Conservation (phyloP, 2,329 filamentous ascomycete genomes). For the Alternaria sp. region DNA sequence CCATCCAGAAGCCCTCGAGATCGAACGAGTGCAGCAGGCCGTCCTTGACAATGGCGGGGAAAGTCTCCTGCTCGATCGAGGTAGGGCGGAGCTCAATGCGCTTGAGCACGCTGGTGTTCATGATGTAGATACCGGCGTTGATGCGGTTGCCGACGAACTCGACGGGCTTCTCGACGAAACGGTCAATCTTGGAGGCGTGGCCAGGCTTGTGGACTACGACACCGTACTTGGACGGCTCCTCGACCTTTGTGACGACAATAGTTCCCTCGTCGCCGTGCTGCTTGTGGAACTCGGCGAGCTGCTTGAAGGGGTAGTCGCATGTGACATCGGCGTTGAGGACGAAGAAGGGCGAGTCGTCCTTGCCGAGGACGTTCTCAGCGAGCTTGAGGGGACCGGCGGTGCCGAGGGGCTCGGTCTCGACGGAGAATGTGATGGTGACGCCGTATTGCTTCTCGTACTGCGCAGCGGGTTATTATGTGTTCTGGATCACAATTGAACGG, state of each 20-base stretch:
- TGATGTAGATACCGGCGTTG: conserved; percentile 97
- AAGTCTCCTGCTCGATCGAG: conserved; percentile 98
- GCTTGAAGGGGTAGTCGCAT: conserved; percentile 95
- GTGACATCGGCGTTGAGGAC: conserved; percentile 98
- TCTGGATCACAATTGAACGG: not conserved
- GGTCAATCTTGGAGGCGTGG: conserved; percentile 91
- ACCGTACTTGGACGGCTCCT: conserved; percentile 98
- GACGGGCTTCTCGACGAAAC: conserved; percentile 99
- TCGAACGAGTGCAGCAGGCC: conserved; percentile 95
- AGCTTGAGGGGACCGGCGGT: conserved; percentile 96
- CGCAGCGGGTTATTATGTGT: conserved; percentile 21
- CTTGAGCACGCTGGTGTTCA: conserved; percentile 89
- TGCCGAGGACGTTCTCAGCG: conserved; percentile 88
- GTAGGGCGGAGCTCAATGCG: conserved; percentile 96
- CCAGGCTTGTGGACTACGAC: conserved; percentile 97
- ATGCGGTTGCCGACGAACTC: conserved; percentile 99
- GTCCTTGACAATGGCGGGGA: conserved; percentile 91
- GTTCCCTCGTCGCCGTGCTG: conserved; percentile 93
- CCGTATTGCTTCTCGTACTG: conserved; percentile 90
- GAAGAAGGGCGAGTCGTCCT: conserved; percentile 95
- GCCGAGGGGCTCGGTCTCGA: conserved; percentile 94
- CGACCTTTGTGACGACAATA: conserved; percentile 98
- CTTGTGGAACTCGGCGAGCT: conserved; percentile 92
- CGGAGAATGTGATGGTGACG: conserved; percentile 95
- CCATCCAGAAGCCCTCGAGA: conserved; percentile 99